These are phyloP conservation scores for Monosporascus sp. DNA, from an alignment of 2,329 filamentous ascomycete genomes.

Conservation along the genomic window DNA sequence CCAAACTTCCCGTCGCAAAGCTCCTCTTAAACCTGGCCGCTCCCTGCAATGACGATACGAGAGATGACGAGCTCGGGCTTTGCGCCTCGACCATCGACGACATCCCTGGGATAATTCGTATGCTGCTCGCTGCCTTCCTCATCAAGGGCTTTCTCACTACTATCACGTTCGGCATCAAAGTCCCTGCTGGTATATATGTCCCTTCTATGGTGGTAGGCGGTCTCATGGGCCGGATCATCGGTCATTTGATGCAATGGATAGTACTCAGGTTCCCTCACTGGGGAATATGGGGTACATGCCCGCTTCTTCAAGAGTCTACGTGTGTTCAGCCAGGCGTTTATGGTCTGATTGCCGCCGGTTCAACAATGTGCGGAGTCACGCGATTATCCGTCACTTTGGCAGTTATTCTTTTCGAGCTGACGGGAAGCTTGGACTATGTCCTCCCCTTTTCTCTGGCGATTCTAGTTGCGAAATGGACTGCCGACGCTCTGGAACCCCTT, in stretches of 20 bases:
- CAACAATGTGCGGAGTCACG: constrained; percentile 97
- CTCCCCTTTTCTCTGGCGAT: constrained; percentile 90
- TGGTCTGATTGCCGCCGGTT: constrained; percentile 86
- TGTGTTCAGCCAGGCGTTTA: constrained; percentile 98
- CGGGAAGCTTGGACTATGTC: constrained; percentile 90
- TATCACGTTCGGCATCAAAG: constrained; percentile 93
- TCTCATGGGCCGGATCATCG: constrained; percentile 80
- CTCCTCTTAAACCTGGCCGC: constrained; percentile 85
- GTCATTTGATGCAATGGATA: constrained; percentile 77
- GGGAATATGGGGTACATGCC: constrained; percentile 70
- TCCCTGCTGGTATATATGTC: constrained; percentile 94
- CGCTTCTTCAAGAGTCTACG: constrained; percentile 63
- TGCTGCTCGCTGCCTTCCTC: constrained; percentile 72
- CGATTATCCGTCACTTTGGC: constrained; percentile 87
- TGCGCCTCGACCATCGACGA: constrained; percentile 69
- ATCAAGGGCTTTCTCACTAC: constrained; percentile 86
- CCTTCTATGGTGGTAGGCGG: constrained; percentile 98
- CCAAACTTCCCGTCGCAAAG: constrained; percentile 84
- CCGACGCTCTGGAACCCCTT: constrained; percentile 86
- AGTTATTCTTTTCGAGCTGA: constrained; percentile 93
- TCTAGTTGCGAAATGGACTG: constrained; percentile 95
- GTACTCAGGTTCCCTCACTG: constrained; percentile 69
- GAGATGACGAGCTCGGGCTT: constrained; percentile 61
- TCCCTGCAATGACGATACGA: constrained; percentile 70
- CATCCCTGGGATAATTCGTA: constrained; percentile 71